Conservation (phyloP, 83 land plant species). For the Isoetes engelmannii region DNA sequence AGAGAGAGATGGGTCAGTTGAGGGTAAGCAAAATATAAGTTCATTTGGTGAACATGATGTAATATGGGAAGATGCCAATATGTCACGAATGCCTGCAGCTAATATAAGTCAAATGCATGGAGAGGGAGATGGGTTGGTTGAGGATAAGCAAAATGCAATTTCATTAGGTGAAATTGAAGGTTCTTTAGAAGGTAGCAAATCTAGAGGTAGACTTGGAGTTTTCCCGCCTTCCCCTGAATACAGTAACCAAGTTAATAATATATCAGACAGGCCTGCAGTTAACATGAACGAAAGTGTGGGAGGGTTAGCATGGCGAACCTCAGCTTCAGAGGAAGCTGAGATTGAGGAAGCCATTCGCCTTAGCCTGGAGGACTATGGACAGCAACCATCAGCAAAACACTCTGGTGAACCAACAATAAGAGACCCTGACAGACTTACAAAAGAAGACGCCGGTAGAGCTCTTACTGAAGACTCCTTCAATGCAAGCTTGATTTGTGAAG, state of each 20-base stretch:
- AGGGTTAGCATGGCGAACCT: too few relatives aligned
- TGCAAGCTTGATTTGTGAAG: slow-evolving; percentile 18
- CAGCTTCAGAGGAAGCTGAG: slow-evolving; percentile 56
- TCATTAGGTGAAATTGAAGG: slow-evolving; percentile 18
- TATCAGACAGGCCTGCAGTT: background rate
- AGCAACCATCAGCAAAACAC: background rate
- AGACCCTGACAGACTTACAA: background rate
- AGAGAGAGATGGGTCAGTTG: background rate
- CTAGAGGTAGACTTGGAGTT: too few relatives aligned
- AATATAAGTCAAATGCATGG: slow-evolving; percentile 3
- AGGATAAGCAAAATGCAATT: slow-evolving; percentile 15
- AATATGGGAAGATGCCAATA: slow-evolving; percentile 25
- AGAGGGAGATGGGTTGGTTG: background rate
- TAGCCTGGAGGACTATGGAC: slow-evolving; percentile 52
- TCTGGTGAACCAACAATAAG: background rate
- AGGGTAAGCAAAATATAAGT: slow-evolving; percentile 15
- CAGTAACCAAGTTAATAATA: background rate
- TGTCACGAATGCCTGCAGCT: background rate
- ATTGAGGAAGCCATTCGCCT: slow-evolving; percentile 89
- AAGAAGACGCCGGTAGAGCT: too few relatives aligned
- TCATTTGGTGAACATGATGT: slow-evolving; percentile 18
- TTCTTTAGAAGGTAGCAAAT: slow-evolving; percentile 23
- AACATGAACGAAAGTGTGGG: background rate
- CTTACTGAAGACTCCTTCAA: too few relatives aligned
- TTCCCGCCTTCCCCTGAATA: too few relatives aligned